Base-by-base conservation (phyloP, 2,329 filamentous ascomycete genomes). In the Aureobasidium sp. region DNA sequence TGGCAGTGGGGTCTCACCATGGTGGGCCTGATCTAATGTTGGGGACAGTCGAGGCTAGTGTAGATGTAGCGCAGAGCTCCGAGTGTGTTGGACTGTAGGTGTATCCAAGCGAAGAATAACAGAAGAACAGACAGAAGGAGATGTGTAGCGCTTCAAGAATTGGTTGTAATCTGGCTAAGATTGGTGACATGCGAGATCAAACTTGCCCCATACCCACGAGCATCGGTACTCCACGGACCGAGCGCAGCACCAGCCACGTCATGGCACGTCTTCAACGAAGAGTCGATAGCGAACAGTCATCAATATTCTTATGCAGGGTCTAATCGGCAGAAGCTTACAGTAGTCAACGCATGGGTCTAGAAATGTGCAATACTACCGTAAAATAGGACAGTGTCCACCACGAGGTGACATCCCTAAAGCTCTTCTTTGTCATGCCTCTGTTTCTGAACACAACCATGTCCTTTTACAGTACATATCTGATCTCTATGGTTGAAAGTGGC, bases 171-270 rank as follows among this genome's bases (percentile, higher is more conserved):
- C 52, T 57, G 41, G 27, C 41, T 46, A 57, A 57, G 53, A 57
- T 57, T 57, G 53, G 41, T 24, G 27, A 6, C 51, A 43, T 43
- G 26, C 36, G 37, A 55, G 37, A 37, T 36, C 53, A 57, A 56
- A 57, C 37, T 57, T 57, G 53, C 53, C 41, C 53, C 53, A 46
- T 36, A 36, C 27, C 12, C 12, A 37, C 34, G 34, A 37, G 34
- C 34, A 15, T 13, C 34, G 34, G 34, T 32, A 13, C 13, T 5
- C 34, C 34, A 37, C 34, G 34, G 34, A 37, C 34, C 34, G 34
- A 37, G 34, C 34, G 34, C 51, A 57, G 53, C 53, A 57, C 53
- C 53, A 57, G 53, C 53, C 53, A 57, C 53, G 41, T 57, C 53
- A 57, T 57, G 12, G 53, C 39, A 36, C 41, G 10, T 12, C 41